Evolutionary conservation across 805 yeast genomes (phyloP), one percentile per base, ranked within the genome.

Genomic region (Ogataea pini): DNA sequence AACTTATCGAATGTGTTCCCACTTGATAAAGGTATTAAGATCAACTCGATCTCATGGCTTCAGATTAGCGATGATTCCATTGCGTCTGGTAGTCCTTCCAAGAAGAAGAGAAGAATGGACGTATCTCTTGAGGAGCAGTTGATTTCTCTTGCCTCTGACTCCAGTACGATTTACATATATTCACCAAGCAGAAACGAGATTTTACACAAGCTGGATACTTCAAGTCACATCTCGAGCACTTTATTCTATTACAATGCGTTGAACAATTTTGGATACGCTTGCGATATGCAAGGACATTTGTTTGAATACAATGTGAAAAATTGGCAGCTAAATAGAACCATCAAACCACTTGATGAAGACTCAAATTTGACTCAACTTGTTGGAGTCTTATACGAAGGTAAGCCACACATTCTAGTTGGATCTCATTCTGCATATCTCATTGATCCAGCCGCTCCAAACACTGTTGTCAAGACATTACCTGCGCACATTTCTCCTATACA

Each of bases 401-500:
- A 61, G 51, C 71, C 74, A 13, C 79, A 77, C 57, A 59, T 85
- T 28, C 72, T 86, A 48, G 68, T 81, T 12, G 89, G 87, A 2
- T 83, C 92, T 2, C 88, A 88, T 56, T 76, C 83, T 32, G 75
- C 87, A 4, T 76, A 76, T 52, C 64, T 86, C 47, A 65, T 82
- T 19, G 80, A 81, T 57, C 60, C 71, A 9, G 57, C 66, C 5
- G 47, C 61, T 51, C 24, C 72, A 50, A 62, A 60, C 34, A 66
- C 68, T 44, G 67, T 80, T 2, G 65, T 76, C 14, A 72, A 71
- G 55, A 75, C 82, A 1, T 82, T 79, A 61, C 89, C 95, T 1
- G 95, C 92, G 22, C 95, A 89, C 62, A 79, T 87, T 25, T 77
- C 86, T 16, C 84, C 89, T 3, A 76, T 89, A 34, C 74, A 72